Base-by-base conservation (phyloP, 805 yeast species). In the Yarrowia osloensis region DNA sequence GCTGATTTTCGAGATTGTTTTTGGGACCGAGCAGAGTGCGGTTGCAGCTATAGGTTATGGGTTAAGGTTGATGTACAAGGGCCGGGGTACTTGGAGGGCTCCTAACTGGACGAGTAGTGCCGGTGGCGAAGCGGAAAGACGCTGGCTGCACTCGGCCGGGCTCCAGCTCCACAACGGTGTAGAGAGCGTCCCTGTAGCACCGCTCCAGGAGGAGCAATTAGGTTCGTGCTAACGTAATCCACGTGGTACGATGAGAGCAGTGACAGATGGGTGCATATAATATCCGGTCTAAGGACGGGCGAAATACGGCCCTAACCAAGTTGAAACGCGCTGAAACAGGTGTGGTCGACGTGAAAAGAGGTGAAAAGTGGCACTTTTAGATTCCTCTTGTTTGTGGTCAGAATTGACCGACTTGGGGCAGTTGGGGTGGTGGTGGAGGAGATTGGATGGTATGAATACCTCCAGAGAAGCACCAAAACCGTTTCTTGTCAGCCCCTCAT, bases 161-260 rank as follows among this genome's bases (percentile, higher is more conserved):
- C 35, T n/a, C 19, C 39, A 31, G 37, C 55, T 29, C 19, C 28
- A 49, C 22, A 22, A 33, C 19, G 8, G 22, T 21, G 15, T 4
- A 3, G 13, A 5, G n/a, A 6, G 0, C 13, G 28, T 9, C 29
- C 13, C 40, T 33, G 8, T 8, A 21, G 13, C 29, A 7, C 28
- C 26, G 2, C n/a, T 17, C 12, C 40, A 12, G 7, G 5, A 9
- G 11, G 8, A 21, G 8, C 57, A 50, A 50, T 33, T 50, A 31
- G 57, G 40, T 33, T 50, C 4, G 40, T 33, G 40, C 57, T 33
- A 50, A 22, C 57, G 57, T 50, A 50, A 33, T 50, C 57, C 57
- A 50, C 57, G 40, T 33, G 57, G 28, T 33, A 12, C 40, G 37
- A 22, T 31, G 39, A 31, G 54, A 8, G 24, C 55, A 15, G 29